phyloP scores from a whole-genome alignment of 78 protist genomes.

The Paratrimastix pyriformis region DNA sequence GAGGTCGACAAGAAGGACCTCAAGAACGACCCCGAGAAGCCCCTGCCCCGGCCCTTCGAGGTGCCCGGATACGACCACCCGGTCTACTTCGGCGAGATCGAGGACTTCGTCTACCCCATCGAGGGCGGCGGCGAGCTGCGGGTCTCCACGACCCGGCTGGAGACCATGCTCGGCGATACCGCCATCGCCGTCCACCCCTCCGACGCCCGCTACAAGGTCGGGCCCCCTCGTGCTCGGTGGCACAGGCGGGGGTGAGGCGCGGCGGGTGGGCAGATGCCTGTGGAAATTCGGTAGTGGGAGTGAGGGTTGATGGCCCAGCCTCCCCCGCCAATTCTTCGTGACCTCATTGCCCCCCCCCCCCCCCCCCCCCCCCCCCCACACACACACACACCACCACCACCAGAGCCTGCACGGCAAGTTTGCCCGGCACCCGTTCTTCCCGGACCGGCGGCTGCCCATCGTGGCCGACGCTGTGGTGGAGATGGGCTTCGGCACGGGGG shows the following conservation, averaged over 20 bases:
- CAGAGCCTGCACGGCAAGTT: not conserved
- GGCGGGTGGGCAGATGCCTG: no score
- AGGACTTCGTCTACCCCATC: not conserved
- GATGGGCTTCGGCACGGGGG: conserved; percentile 86
- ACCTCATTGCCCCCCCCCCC: not conserved
- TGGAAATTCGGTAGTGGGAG: no score
- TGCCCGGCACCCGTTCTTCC: conserved; percentile 25
- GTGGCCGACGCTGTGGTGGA: conserved; percentile 74
- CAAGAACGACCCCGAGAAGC: conserved; percentile 31
- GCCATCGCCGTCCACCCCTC: conserved; percentile 97
- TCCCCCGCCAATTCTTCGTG: not conserved
- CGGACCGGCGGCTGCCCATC: conserved; percentile 62
- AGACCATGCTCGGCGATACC: conserved; percentile 97
- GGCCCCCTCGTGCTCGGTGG: no score
- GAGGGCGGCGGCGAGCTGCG: conserved; percentile 46
- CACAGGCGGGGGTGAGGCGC: no score
- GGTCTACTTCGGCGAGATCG: not conserved
- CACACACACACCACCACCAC: conserved; percentile 84
- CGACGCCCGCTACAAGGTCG: conserved; percentile 71
- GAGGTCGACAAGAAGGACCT: conserved; percentile 82
- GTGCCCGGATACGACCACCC: conserved; percentile 63
- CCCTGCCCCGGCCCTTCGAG: conserved; percentile 1
- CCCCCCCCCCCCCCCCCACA: conserved; percentile 95
- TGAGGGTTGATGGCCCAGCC: not conserved
- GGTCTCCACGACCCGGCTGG: conserved; percentile 97